Percentiles rank a stretch among this genome's conserved stretches.
Conservation (phyloP, 176 grass and related monocot genomes). For the Zoysia pacifica region DNA sequence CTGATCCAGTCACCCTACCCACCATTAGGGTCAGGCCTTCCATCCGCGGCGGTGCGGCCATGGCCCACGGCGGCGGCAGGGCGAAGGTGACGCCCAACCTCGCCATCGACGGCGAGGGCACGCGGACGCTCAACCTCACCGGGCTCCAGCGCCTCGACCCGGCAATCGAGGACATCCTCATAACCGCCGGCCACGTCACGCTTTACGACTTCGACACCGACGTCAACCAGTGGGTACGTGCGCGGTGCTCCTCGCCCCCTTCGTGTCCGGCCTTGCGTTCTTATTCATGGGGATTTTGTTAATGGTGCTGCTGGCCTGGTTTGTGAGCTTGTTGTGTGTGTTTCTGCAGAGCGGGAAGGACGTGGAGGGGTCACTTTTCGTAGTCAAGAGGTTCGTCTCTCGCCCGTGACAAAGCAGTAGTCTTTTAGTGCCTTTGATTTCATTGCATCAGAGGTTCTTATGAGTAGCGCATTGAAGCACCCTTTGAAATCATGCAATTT, state of each 20-base stretch:
- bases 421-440: neutral
- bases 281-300: neutral
- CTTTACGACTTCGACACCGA: constrained; percentile 67
- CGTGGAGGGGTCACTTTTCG: constrained; percentile 73
- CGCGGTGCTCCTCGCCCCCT: neutral
- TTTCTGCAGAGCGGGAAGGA: constrained; percentile 63
- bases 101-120: constrained; percentile 47
- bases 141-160: constrained; percentile 67
- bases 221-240: constrained; percentile 60
- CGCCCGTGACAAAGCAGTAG: neutral
- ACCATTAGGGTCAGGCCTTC: neutral
- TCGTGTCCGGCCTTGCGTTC: neutral
- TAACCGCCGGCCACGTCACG: constrained; percentile 64
- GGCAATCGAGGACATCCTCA: constrained; percentile 61
- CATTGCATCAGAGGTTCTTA: neutral
- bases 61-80: constrained; percentile 43
- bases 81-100: constrained; percentile 63
- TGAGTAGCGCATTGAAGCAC: neutral
- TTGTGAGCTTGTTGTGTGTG: neutral
- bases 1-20: constrained; percentile 18
- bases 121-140: constrained; percentile 63
- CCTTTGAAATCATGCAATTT: neutral
- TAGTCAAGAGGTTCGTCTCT: constrained; percentile 61
- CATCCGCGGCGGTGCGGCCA: constrained; percentile 26
- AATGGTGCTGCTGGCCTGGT: neutral